These are phyloP conservation scores for Akanthomyces uredinophilus DNA, from an alignment of 2,329 filamentous ascomycete genomes.

Conservation along the genomic window DNA sequence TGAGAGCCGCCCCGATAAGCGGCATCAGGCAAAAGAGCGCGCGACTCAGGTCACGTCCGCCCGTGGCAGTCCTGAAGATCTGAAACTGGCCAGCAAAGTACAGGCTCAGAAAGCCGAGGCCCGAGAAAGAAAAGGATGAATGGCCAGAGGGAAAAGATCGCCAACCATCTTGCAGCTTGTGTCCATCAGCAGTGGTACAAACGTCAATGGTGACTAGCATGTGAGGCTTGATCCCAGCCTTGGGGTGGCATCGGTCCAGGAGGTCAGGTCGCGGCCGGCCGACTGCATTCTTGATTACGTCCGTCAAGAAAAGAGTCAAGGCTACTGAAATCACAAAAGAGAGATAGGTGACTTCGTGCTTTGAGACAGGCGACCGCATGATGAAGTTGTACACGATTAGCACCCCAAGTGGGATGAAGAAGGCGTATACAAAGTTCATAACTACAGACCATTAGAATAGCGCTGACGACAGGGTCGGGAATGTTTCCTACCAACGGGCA, in stretches of 20 bases:
- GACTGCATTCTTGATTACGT: slow-evolving; percentile 84
- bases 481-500: slow-evolving; percentile 60
- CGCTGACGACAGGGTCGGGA: background rate
- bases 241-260: slow-evolving; percentile 74
- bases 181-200: slow-evolving; percentile 66
- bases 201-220: slow-evolving; percentile 59
- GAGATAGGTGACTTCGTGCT: slow-evolving; percentile 79
- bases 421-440: slow-evolving; percentile 76
- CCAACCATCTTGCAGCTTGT: slow-evolving; percentile 75
- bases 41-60: slow-evolving; percentile 48
- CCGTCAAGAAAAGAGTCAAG: slow-evolving; percentile 77
- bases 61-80: slow-evolving; percentile 44
- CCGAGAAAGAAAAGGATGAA: slow-evolving; percentile 72
- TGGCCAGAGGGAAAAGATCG: slow-evolving; percentile 79
- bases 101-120: slow-evolving; percentile 67
- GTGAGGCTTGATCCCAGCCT: slow-evolving; percentile 39
- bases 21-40: slow-evolving; percentile 54
- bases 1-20: slow-evolving; percentile 58
- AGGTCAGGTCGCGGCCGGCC: slow-evolving; percentile 64
- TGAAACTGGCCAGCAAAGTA: slow-evolving; percentile 64
- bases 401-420: slow-evolving; percentile 62
- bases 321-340: slow-evolving; percentile 73
- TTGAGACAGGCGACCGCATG: slow-evolving; percentile 62
- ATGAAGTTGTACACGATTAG: slow-evolving; percentile 62
- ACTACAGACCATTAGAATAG: slow-evolving; percentile 30